Percentiles rank a stretch among this genome's conserved stretches.
phyloP scores from a whole-genome alignment of 148 eudicot species.

The Nepenthes gracilis region DNA sequence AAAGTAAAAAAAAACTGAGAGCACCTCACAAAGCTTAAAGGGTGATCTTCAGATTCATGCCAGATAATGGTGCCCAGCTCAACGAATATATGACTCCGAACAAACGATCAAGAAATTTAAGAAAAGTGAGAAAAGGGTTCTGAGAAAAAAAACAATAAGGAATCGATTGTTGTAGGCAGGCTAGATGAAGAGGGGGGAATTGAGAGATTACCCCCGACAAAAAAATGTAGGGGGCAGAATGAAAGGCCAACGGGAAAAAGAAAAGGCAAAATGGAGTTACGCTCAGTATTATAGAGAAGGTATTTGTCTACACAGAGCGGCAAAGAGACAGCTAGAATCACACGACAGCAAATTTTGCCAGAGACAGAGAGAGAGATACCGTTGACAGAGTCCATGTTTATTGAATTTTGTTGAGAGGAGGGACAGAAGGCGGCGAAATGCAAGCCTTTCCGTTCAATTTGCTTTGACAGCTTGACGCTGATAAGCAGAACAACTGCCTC shows the following conservation, averaged over 20 bases:
- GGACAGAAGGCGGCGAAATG: conserved; percentile 6
- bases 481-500: too few species aligned
- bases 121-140: neutral
- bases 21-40: neutral
- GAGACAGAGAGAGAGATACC: neutral
- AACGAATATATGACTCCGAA: neutral
- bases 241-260: neutral
- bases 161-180: too few species aligned
- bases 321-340: neutral
- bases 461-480: neutral
- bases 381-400: conserved; percentile 2
- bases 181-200: too few species aligned
- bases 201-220: neutral
- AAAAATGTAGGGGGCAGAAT: neutral
- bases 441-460: conserved; percentile 17
- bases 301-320: too few species aligned
- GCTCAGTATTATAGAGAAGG: too few species aligned
- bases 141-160: too few species aligned
- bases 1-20: too few species aligned
- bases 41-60: neutral
- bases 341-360: neutral
- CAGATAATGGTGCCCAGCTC: neutral
- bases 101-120: neutral
- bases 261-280: neutral
- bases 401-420: neutral